phyloP scores from a whole-genome alignment of 1,284 basidiomycete genomes.

The Kalmanozyma brasiliensis region DNA sequence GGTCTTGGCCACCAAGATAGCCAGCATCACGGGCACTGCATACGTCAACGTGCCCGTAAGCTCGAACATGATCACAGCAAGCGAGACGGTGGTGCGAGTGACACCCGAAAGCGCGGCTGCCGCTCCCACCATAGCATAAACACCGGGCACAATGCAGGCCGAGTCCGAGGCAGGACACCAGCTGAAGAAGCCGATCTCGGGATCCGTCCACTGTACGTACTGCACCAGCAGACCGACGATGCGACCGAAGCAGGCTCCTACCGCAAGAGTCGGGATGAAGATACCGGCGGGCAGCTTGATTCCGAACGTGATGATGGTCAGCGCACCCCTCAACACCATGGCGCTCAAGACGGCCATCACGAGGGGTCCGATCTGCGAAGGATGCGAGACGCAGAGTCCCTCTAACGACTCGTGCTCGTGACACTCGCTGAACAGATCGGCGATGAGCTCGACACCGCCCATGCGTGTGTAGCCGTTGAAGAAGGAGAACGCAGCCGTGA shows the following conservation, averaged over 20 bases:
- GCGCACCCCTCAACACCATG: conserved; percentile 71
- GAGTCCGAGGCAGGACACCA: conserved; percentile 50
- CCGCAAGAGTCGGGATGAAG: conserved; percentile 93
- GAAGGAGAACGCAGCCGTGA: conserved; percentile 76
- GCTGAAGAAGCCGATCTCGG: conserved; percentile 75
- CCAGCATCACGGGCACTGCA: conserved; percentile 91
- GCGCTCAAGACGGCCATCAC: conserved; percentile 78
- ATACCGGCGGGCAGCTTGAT: conserved; percentile 82
- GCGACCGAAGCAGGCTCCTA: conserved; percentile 92
- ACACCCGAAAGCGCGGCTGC: conserved; percentile 79
- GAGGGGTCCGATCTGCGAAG: conserved; percentile 77
- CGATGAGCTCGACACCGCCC: conserved; percentile 92
- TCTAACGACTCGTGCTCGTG: conserved; percentile 74
- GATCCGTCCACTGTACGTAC: conserved; percentile 78
- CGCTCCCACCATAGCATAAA: conserved; percentile 84
- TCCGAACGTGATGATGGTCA: conserved; percentile 93
- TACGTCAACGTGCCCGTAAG: conserved; percentile 93
- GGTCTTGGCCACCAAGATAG: conserved; percentile 88
- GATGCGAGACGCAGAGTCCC: conserved; percentile 78
- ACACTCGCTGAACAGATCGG: conserved; percentile 68
- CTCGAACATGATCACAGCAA: conserved; percentile 97
- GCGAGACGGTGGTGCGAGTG: conserved; percentile 85
- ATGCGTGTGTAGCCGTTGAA: conserved; percentile 90
- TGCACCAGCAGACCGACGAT: conserved; percentile 87
- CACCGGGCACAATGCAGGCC: conserved; percentile 76